Base-by-base conservation (phyloP, 768 basidiomycete genomes). In the Saitozyma podzolica region DNA sequence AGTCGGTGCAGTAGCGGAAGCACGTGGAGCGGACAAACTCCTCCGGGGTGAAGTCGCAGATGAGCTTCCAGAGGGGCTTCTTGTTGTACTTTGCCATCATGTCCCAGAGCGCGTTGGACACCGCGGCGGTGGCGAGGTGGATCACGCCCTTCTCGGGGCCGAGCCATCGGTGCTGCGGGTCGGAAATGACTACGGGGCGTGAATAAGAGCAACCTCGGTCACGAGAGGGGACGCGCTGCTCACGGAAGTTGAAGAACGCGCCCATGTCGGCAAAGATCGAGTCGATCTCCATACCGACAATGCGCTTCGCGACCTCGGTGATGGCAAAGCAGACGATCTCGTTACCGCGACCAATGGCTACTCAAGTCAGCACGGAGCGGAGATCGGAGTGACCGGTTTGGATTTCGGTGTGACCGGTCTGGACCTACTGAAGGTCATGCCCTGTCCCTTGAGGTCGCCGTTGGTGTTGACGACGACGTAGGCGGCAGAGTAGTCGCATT, bases 111-210 rank as follows among this genome's bases (percentile, higher is more conserved):
- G 93, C 94, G 67, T 96, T 96, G 77, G 91, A 86, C 8, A 97
- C 91, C 1, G 91, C 91, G 6, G 86, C 91, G 0, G 89, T 85
- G 2, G 92, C 91, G 56, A 95, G 87, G 75, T 92, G 90, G 57
- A 97, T 93, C 3, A 97, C 91, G 56, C 94, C 94, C 79, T 95
- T 95, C 77, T 95, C 93, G 0, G 93, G 92, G 6, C 92, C 92
- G 70, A 93, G 88, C 94, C 94, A 97, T 79, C 94, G 85, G 60
- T 95, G 81, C 76, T 97, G 94, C 41, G 94, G 85, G 80, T 97
- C 94, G 1, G 88, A 85, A 75, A 89, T 86, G 75, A 98, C 77
- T 78, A 49, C 10, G 16, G 20, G 53, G 16, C 11, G 40, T 9
- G 20, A 45, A 41, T 42, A 1, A 40, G 40, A 9, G 54, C n/a